These are phyloP conservation scores for Penicillium sp. DNA, from an alignment of 2,329 filamentous ascomycete species.

Conservation along the genomic window DNA sequence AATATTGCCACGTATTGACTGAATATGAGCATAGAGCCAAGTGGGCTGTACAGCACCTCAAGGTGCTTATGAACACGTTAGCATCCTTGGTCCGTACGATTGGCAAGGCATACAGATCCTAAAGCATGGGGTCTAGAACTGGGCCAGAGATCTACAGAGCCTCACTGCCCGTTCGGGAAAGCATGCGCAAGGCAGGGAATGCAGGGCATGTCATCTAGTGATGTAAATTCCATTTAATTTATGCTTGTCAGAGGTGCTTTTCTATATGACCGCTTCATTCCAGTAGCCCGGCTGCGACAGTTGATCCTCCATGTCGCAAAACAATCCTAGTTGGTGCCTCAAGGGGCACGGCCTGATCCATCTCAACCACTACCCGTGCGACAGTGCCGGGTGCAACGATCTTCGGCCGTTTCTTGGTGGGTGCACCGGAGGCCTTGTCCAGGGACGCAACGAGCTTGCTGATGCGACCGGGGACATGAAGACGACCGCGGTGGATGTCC, in stretches of 20 bases:
- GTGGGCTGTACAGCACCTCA: conserved; percentile 6
- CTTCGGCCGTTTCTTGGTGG: conserved; percentile 78
- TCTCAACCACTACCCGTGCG: conserved; percentile 72
- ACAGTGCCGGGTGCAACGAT: conserved; percentile 77
- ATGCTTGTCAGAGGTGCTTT: background rate
- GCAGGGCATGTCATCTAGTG: background rate
- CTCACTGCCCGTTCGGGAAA: conserved; percentile 3
- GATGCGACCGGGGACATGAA: conserved; percentile 76
- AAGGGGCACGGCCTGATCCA: conserved; percentile 72
- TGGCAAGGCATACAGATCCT: background rate
- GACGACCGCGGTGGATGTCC: conserved; percentile 80
- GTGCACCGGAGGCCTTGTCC: conserved; percentile 74
- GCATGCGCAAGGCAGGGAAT: conserved; percentile 3
- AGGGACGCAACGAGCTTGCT: conserved; percentile 68
- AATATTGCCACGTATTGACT: conserved; percentile 4
- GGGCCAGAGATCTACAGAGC: conserved; percentile 17
- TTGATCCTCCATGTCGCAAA: conserved; percentile 74
- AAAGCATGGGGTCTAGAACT: conserved; percentile 5
- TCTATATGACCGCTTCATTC: conserved; percentile 46
- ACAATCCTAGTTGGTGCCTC: conserved; percentile 80
- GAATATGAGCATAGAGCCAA: background rate
- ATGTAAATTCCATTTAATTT: background rate
- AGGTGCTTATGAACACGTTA: background rate
- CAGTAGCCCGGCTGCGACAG: conserved; percentile 81
- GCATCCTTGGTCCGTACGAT: conserved; percentile 2